Conservation (phyloP, 306 rosid genomes). For the Sphenostylis stenocarpa region DNA sequence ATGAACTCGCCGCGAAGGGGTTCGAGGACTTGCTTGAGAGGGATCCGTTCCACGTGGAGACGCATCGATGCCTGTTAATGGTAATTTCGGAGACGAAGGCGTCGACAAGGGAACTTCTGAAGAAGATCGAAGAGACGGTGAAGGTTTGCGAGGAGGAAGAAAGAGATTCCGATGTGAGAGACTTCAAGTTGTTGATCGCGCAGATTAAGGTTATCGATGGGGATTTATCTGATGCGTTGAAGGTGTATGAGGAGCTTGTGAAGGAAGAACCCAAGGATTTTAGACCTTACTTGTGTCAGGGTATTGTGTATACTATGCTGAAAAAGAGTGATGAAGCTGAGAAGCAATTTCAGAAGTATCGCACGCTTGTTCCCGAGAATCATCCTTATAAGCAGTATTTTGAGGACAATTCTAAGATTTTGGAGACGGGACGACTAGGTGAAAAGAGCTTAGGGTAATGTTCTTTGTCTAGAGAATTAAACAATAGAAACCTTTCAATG, state of each 20-base stretch:
- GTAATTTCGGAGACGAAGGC: slow-evolving; percentile 41
- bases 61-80: slow-evolving; percentile 79
- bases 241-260: slow-evolving; percentile 70
- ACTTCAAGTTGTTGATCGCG: slow-evolving; percentile 80
- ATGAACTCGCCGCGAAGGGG: slow-evolving; percentile 44
- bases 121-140: slow-evolving; percentile 56
- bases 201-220: slow-evolving; percentile 76
- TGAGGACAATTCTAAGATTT: slow-evolving; percentile 63
- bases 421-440: slow-evolving; percentile 44
- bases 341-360: slow-evolving; percentile 70
- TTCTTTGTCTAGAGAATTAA: neutral
- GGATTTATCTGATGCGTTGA: slow-evolving; percentile 64
- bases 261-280: slow-evolving; percentile 84
- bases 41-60: slow-evolving; percentile 65
- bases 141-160: slow-evolving; percentile 49
- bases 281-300: slow-evolving; percentile 87
- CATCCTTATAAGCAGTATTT: slow-evolving; percentile 78
- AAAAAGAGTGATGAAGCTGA: slow-evolving; percentile 76
- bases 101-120: slow-evolving; percentile 38
- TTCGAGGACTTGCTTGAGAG: slow-evolving; percentile 59
- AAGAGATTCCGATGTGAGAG: slow-evolving; percentile 64
- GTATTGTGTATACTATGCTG: slow-evolving; percentile 75
- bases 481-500: neutral
- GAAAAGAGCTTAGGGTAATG: slow-evolving; percentile 39
- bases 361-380: slow-evolving; percentile 73